Base-by-base conservation (phyloP, 2,329 filamentous ascomycete genomes). In the Capronia americana region DNA sequence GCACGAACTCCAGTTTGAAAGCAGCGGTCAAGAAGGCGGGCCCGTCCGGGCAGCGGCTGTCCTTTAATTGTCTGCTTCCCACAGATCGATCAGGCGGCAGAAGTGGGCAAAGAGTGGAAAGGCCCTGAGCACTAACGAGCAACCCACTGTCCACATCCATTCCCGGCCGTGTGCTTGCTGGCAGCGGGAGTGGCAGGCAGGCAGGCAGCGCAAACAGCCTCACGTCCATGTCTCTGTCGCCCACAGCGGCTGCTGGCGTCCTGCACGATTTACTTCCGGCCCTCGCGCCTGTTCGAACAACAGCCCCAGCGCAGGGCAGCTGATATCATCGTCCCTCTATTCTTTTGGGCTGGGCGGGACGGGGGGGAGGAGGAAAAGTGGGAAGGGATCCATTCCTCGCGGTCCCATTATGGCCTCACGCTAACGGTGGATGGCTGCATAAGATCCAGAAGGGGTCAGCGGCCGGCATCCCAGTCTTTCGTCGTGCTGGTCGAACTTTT, bases 11-110 rank as follows among this genome's bases (percentile, higher is more conserved):
- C 28, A 24, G 34, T 24, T 50, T 51, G 30, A 23, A 70, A 70
- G 67, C 41, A 66, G 68, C 68, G 68, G 68, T 70, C 68, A 67
- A 61, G 48, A 34, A 62, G 32, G 65, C 65, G 68, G 68, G 68
- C 61, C 65, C 57, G 38, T 51, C 58, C 48, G 44, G 51, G 51
- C 32, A 50, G 58, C 57, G 54, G 61, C 50, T 30, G 57, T 54
- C 63, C 51, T 51, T 61, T 51, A 57, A 57, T 67, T 56, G 59
- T 63, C 38, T 38, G 20, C 30, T 65, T 53, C 30, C 30, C 58
- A 53, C 63, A 56, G 46, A 38, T 57, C 38, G 50, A 54, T 38
- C 61, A 41, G 57, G 14, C 62, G 60, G 51, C 51, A 61, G 63
- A 50, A 55, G 44, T 61, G 56, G 63, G 66, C 63, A 53, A 56